Percentiles rank a stretch among this genome's conserved stretches.
Evolutionary conservation across 768 basidiomycete species (phyloP).

Genomic region (Suillus discolor): DNA sequence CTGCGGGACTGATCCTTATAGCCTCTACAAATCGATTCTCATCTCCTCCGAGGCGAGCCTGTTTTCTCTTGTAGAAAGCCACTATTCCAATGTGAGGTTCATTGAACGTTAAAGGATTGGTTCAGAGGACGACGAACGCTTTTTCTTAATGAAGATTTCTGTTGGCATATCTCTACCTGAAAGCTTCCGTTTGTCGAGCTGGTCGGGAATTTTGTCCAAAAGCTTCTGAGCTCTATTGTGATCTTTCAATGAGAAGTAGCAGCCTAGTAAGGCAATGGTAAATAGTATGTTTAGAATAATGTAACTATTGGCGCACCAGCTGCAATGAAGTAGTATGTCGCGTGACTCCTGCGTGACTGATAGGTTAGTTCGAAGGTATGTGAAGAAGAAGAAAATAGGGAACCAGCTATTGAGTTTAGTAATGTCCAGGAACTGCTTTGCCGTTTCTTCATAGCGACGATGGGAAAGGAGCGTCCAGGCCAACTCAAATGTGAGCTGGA

Average conservation of each 20-base stretch:
- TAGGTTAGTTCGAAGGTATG: background rate
- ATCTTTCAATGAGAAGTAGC: constrained; percentile 60
- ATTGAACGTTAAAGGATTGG: constrained; percentile 3
- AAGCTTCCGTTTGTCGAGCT: constrained; percentile 62
- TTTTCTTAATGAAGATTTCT: constrained; percentile 78
- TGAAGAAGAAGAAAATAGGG: background rate
- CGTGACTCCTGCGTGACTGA: constrained; percentile 59
- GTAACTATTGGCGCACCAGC: constrained; percentile 44
- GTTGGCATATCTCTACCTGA: constrained; percentile 73
- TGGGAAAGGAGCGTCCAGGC: constrained; percentile 75
- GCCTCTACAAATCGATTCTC: constrained; percentile 51
- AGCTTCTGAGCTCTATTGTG: constrained; percentile 60
- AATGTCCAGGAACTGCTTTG: constrained; percentile 64
- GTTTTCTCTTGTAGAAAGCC: constrained; percentile 74
- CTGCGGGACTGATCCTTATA: constrained; percentile 69
- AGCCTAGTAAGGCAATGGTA: constrained; percentile 42
- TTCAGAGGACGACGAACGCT: constrained; percentile 46
- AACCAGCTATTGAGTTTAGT: constrained; percentile 74
- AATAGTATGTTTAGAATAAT: constrained; percentile 2
- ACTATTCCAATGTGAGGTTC: constrained; percentile 42
- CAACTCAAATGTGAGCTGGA: constrained; percentile 74
- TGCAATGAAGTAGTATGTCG: constrained; percentile 76
- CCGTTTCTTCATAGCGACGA: constrained; percentile 65
- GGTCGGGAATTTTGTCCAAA: constrained; percentile 60
- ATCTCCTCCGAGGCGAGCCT: constrained; percentile 53